Conservation (phyloP, 2,329 filamentous ascomycete species). For the Coleophoma cylindrospora region DNA sequence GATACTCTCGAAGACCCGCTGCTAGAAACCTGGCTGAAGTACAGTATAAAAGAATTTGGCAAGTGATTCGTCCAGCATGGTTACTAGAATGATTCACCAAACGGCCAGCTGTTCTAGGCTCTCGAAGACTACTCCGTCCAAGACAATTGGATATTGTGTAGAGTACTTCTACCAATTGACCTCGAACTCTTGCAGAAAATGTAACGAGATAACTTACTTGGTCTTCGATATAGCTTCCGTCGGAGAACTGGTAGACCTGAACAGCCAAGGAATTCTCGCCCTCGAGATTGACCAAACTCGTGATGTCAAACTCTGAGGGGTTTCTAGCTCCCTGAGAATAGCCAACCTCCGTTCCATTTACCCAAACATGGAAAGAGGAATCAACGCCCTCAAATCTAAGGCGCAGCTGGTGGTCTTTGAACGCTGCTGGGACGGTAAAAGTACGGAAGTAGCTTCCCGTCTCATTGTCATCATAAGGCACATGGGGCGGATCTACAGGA, state of each 20-base stretch:
- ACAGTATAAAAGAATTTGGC: too few relatives aligned
- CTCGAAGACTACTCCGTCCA: too few relatives aligned
- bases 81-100: too few relatives aligned
- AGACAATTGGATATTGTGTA: too few relatives aligned
- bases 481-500: constrained; percentile 45
- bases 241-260: constrained; percentile 50
- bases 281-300: constrained; percentile 28
- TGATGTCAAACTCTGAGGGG: constrained; percentile 54
- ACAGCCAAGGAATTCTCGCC: constrained; percentile 34
- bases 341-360: constrained; percentile 49
- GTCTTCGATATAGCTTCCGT: constrained; percentile 53
- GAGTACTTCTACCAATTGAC: too few relatives aligned
- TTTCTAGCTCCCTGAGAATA: constrained; percentile 54
- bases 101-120: too few relatives aligned
- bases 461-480: constrained; percentile 44
- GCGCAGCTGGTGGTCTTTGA: constrained; percentile 36
- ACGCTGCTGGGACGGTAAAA: constrained; percentile 39
- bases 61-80: too few relatives aligned
- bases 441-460: constrained; percentile 46
- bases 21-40: too few relatives aligned
- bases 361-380: constrained; percentile 50
- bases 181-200: too few relatives aligned
- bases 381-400: constrained; percentile 55
- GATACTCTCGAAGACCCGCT: too few relatives aligned
- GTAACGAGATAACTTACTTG: constrained; percentile 20